Percentiles rank a stretch among this genome's conserved stretches.
Conservation (phyloP, 495 filamentous ascomycete species). For the Neurospora cerealis region DNA sequence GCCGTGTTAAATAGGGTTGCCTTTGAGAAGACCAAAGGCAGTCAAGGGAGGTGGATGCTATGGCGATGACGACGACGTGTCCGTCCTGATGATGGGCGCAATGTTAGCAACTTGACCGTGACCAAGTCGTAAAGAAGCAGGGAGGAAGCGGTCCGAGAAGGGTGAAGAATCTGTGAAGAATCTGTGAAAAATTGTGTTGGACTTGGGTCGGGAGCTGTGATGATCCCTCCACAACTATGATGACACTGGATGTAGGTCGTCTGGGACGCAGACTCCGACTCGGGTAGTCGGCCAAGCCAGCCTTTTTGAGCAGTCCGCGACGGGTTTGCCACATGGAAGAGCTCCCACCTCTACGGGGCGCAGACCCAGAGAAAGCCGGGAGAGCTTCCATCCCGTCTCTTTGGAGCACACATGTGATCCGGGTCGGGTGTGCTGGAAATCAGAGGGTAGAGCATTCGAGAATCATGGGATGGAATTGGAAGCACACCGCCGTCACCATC, state of each 20-base stretch:
- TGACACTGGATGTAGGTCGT: not conserved
- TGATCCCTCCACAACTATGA: not conserved
- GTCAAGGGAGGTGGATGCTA: constrained; percentile 7
- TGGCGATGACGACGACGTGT: not conserved
- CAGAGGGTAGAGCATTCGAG: not conserved
- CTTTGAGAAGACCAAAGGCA: constrained; percentile 68
- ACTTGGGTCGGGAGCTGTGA: not conserved
- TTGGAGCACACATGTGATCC: not conserved
- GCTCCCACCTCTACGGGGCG: not conserved
- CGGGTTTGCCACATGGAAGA: not conserved
- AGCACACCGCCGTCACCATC: not conserved
- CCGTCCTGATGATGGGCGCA: not conserved
- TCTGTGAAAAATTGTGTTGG: not conserved
- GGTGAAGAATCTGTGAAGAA: not conserved
- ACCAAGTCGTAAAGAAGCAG: not conserved
- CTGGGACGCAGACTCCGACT: not conserved
- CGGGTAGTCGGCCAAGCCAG: not conserved
- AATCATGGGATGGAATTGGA: not conserved
- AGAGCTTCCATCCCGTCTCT: not conserved
- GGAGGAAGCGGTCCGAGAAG: not conserved
- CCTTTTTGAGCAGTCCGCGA: not conserved
- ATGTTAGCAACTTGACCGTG: not conserved
- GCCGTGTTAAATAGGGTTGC: constrained; percentile 57
- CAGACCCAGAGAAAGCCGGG: not conserved
- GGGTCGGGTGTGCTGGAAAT: not conserved